Evolutionary conservation across 805 yeast genomes (phyloP).

Genomic region (Candida arabinofermentans): DNA sequence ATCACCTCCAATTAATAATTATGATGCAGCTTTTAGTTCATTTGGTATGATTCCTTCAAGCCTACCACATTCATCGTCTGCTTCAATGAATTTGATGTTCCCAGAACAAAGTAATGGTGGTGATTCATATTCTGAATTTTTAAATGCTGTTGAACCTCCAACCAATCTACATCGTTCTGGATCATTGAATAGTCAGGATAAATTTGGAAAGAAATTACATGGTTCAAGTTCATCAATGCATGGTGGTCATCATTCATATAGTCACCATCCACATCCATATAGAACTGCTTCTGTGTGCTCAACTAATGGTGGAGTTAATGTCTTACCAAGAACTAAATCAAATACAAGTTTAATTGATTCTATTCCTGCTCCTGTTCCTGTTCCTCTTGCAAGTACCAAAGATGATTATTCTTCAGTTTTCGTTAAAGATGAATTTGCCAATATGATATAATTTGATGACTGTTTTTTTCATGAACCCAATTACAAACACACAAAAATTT

Average conservation of each 20-base stretch:
- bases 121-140: conserved; percentile 13
- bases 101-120: neutral
- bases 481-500: too few relatives aligned
- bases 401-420: neutral
- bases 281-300: conserved; percentile 11
- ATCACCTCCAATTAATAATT: conserved; percentile 8
- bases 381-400: too few relatives aligned
- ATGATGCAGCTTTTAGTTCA: too few relatives aligned
- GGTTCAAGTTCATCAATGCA: conserved; percentile 4
- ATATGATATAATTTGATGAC: neutral
- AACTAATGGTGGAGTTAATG: conserved; percentile 1
- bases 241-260: conserved; percentile 14
- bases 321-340: neutral
- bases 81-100: neutral
- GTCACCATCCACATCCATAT: conserved; percentile 25
- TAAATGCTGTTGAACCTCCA: conserved; percentile 14
- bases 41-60: too few relatives aligned
- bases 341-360: neutral
- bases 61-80: neutral
- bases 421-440: neutral
- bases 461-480: neutral
- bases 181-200: conserved; percentile 8
- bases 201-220: conserved; percentile 6
- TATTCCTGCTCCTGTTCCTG: too few relatives aligned
- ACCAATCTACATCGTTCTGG: conserved; percentile 14